phyloP scores from a whole-genome alignment of 305 asterid genomes.

The Withania somnifera region DNA sequence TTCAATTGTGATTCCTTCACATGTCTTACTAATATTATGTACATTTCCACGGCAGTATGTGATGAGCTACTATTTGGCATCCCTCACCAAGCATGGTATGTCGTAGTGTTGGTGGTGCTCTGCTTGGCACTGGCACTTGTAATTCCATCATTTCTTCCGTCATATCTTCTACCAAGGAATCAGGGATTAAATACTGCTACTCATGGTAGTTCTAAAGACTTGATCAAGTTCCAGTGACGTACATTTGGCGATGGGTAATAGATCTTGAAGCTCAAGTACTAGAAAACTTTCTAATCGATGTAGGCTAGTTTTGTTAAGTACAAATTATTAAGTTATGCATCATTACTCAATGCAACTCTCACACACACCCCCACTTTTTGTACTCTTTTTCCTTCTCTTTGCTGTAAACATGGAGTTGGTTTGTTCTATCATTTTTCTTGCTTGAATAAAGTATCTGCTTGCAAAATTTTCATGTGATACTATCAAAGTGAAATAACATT shows the following conservation, averaged over 20 bases:
- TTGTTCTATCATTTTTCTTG: not conserved
- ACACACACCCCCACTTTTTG: not conserved
- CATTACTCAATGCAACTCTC: not conserved
- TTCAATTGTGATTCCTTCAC: not conserved
- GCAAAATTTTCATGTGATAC: not conserved
- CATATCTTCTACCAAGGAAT: constrained; percentile 41
- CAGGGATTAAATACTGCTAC: constrained; percentile 18
- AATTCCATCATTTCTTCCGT: constrained; percentile 60
- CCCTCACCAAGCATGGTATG: constrained; percentile 68
- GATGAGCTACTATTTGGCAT: constrained; percentile 78
- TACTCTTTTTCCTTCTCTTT: not conserved
- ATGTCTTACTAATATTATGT: constrained; percentile 7
- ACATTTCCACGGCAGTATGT: constrained; percentile 50
- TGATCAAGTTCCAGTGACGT: constrained; percentile 4
- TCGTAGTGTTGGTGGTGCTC: constrained; percentile 38
- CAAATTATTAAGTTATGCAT: not conserved
- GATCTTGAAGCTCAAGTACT: not conserved
- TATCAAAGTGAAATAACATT: not conserved
- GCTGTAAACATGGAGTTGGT: not conserved
- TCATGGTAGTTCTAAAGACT: constrained; percentile 28
- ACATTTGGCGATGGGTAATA: not conserved
- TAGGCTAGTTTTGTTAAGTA: not conserved
- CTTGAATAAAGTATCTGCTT: not conserved
- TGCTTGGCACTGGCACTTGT: constrained; percentile 54
- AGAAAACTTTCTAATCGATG: not conserved